Evolutionary conservation across 2,329 filamentous ascomycete species (phyloP).

Genomic region (Penicillium janthinellum): DNA sequence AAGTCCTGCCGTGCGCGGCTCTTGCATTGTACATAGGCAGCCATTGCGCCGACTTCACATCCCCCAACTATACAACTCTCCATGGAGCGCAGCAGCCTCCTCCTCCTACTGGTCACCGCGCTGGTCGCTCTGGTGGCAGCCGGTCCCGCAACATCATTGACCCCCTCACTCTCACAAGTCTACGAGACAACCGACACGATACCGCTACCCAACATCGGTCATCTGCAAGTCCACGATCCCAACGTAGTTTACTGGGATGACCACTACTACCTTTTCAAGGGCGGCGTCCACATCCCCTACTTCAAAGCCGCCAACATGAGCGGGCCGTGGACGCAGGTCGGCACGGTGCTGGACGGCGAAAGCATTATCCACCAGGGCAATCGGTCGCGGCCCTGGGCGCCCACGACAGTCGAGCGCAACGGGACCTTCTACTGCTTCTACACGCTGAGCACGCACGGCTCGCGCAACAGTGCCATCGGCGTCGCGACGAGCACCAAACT

Average conservation of each 20-base stretch:
- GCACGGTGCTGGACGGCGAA: slow-evolving; percentile 33
- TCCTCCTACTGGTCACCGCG: slow-evolving; percentile 4
- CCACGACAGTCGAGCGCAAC: slow-evolving; percentile 33
- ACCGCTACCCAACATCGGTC: slow-evolving; percentile 32
- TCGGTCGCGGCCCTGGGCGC: slow-evolving; percentile 39
- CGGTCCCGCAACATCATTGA: neutral
- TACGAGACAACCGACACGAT: slow-evolving; percentile 31
- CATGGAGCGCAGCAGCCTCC: neutral
- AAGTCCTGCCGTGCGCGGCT: neutral
- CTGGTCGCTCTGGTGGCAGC: slow-evolving; percentile 7
- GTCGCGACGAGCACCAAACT: slow-evolving; percentile 35
- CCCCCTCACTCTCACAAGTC: slow-evolving; percentile 9
- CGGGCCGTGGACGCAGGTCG: slow-evolving; percentile 38
- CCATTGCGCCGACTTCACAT: neutral
- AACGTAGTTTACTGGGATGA: slow-evolving; percentile 34
- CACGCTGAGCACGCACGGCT: slow-evolving; percentile 32
- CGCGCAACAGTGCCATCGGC: slow-evolving; percentile 39
- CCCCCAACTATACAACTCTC: neutral
- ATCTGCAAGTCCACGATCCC: slow-evolving; percentile 38
- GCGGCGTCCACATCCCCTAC: slow-evolving; percentile 31
- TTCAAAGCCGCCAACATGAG: slow-evolving; percentile 29
- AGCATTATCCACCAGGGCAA: slow-evolving; percentile 37
- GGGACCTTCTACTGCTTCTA: slow-evolving; percentile 43
- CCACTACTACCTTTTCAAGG: slow-evolving; percentile 39
- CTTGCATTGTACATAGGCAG: slow-evolving; percentile 5